phyloP scores from a whole-genome alignment of 1,284 basidiomycete species.

The Boletus nobilissimus region DNA sequence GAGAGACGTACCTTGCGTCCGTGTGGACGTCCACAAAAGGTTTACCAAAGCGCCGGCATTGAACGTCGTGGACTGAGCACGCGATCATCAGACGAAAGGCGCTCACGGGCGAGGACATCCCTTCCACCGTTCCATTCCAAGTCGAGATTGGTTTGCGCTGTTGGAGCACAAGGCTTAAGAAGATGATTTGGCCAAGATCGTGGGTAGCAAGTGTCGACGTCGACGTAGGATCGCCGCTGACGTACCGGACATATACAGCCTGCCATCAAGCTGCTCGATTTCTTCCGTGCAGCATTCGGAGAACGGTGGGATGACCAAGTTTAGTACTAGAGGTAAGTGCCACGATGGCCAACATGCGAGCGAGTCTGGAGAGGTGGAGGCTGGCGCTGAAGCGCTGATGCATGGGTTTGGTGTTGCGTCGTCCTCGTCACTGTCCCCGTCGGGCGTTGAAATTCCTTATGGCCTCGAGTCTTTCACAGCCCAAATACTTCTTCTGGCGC shows the following conservation, averaged over 20 bases:
- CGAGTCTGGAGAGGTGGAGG: constrained; percentile 39
- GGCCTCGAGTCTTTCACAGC: too few relatives aligned
- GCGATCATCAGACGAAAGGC: constrained; percentile 24
- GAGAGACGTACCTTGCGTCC: too few relatives aligned
- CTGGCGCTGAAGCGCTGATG: too few relatives aligned
- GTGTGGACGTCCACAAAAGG: too few relatives aligned
- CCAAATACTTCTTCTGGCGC: too few relatives aligned
- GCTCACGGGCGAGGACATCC: neutral
- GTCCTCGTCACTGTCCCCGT: too few relatives aligned
- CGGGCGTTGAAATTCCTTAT: too few relatives aligned
- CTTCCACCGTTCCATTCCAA: constrained; percentile 40
- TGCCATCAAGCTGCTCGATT: constrained; percentile 45
- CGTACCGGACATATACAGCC: constrained; percentile 27
- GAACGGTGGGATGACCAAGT: constrained; percentile 33
- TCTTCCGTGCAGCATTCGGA: constrained; percentile 38
- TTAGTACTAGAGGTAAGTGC: constrained; percentile 36
- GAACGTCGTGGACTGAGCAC: constrained; percentile 44
- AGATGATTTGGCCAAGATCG: constrained; percentile 35
- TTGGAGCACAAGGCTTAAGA: constrained; percentile 36
- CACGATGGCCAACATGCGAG: constrained; percentile 37
- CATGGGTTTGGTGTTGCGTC: constrained; percentile 44
- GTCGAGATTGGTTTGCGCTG: constrained; percentile 37
- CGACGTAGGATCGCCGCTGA: neutral
- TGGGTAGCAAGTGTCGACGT: constrained; percentile 21
- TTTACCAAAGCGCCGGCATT: constrained; percentile 28